Evolutionary conservation across 2,329 filamentous ascomycete species (phyloP).

Genomic region (Dactylonectria macrodidyma): DNA sequence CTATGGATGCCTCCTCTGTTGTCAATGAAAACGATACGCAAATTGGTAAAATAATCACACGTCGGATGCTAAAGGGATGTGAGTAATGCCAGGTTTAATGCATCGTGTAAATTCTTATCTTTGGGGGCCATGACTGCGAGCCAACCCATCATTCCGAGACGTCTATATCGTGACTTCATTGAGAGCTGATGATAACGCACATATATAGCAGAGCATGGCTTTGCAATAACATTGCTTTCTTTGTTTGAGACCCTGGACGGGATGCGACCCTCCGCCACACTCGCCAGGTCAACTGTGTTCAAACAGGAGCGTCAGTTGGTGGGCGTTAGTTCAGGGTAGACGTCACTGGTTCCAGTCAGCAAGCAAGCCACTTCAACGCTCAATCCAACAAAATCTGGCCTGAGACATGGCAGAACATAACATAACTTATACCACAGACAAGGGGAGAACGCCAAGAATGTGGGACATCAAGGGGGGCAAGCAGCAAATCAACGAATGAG

Average conservation of each 20-base stretch:
- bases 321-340: conserved; percentile 42
- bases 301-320: conserved; percentile 3
- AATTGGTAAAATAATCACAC: background rate
- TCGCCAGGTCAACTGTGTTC: background rate
- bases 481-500: background rate
- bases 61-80: no score
- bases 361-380: conserved; percentile 11
- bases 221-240: background rate
- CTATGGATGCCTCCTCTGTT: conserved; percentile 13
- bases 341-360: conserved; percentile 37
- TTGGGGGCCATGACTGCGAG: background rate
- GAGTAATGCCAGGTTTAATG: no score
- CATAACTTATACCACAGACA: background rate
- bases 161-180: background rate
- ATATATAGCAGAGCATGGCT: background rate
- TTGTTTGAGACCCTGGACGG: background rate
- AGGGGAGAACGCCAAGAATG: conserved; percentile 4
- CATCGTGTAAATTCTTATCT: no score
- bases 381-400: background rate
- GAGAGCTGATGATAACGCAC: background rate
- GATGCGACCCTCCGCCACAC: background rate
- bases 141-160: background rate
- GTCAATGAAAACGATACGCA: background rate
- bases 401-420: conserved; percentile 16
- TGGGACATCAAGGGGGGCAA: background rate